A percentile compares a stretch with the other conserved stretches of the same genome.
phyloP scores from a whole-genome alignment of 1,139 yeast species.

The Pichia sp. region DNA sequence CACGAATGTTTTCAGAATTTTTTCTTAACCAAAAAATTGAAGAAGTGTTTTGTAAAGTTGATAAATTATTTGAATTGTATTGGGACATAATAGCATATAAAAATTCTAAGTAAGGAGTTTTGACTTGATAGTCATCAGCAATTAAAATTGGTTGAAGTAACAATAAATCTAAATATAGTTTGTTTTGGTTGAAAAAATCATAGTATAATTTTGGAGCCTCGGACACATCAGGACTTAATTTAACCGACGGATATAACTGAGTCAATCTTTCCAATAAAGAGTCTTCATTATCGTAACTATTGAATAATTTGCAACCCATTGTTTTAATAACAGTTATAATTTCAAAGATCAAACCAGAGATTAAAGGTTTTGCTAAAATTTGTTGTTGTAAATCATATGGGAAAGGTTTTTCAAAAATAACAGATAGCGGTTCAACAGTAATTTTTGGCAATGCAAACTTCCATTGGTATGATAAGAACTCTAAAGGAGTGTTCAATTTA shows the following conservation, averaged over 20 bases:
- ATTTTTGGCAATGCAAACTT: constrained; percentile 72
- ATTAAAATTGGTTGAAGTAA: constrained; percentile 77
- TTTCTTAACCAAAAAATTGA: constrained; percentile 32
- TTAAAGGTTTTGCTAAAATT: constrained; percentile 76
- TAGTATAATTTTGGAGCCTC: constrained; percentile 53
- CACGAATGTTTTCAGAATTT: constrained; percentile 34
- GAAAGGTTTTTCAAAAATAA: constrained; percentile 63
- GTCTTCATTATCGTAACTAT: constrained; percentile 58
- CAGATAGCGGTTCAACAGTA: constrained; percentile 68
- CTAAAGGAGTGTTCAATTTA: constrained; percentile 46
- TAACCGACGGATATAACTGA: constrained; percentile 36
- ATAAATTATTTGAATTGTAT: constrained; percentile 41
- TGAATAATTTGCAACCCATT: constrained; percentile 68
- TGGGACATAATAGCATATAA: constrained; percentile 76
- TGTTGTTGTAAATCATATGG: constrained; percentile 55
- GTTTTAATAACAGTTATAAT: constrained; percentile 65
- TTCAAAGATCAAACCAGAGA: constrained; percentile 73
- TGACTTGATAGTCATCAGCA: constrained; percentile 78
- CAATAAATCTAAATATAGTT: constrained; percentile 63
- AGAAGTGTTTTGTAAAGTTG: constrained; percentile 21
- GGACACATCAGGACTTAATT: constrained; percentile 31
- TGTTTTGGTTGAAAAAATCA: constrained; percentile 48
- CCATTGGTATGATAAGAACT: constrained; percentile 76
- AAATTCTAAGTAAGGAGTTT: constrained; percentile 86
- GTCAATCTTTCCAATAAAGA: constrained; percentile 51